phyloP scores from a whole-genome alignment of 2,329 filamentous ascomycete genomes.

The Diaporthe sp. region DNA sequence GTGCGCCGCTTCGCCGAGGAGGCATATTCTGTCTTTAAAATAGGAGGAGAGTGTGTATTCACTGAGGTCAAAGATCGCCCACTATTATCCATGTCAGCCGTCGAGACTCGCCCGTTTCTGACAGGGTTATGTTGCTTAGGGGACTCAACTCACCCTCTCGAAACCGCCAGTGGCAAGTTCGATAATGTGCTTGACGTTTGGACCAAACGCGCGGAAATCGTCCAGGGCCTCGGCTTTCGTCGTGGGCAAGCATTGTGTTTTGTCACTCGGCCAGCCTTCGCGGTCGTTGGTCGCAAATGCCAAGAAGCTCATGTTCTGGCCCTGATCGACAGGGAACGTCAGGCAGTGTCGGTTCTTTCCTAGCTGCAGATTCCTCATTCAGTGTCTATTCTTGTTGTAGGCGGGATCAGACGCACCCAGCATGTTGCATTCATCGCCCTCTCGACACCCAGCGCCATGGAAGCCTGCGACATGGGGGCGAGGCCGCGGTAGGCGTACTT shows the following conservation, averaged over 20 bases:
- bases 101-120: not conserved
- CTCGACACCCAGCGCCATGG: constrained; percentile 60
- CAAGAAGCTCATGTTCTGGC: constrained; percentile 65
- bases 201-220: constrained; percentile 52
- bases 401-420: constrained; percentile 42
- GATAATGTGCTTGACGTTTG: constrained; percentile 48
- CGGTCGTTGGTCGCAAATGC: constrained; percentile 51
- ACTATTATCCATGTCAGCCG: constrained; percentile 48
- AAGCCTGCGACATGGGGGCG: constrained; percentile 64
- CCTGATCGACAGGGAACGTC: constrained; percentile 71
- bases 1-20: constrained; percentile 74
- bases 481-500: constrained; percentile 69
- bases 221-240: constrained; percentile 49
- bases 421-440: constrained; percentile 45
- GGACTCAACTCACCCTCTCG: constrained; percentile 44
- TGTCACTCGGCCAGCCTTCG: constrained; percentile 47
- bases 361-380: constrained; percentile 45
- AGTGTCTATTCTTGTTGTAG: not conserved
- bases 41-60: constrained; percentile 58
- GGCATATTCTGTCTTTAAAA: constrained; percentile 56
- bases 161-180: constrained; percentile 46
- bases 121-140: not conserved
- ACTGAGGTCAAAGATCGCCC: constrained; percentile 60
- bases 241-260: constrained; percentile 43
- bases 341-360: constrained; percentile 69